Evolutionary conservation across 1,139 yeast species (phyloP), one percentile per base, ranked within the genome.

Genomic region (Candida neerlandica): DNA sequence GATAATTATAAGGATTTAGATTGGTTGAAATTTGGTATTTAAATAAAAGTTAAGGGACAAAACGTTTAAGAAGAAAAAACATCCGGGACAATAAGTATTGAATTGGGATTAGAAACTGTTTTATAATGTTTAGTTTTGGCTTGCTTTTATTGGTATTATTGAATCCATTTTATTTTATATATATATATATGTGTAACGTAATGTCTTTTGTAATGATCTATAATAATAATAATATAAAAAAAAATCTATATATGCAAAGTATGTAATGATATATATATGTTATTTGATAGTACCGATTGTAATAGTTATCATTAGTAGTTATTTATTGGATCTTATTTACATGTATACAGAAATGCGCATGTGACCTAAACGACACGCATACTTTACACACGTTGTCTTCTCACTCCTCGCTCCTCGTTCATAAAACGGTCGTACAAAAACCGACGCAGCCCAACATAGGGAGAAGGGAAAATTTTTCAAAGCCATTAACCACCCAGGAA

Each of bases 21-120:
- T 52, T 76, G 81, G 81, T 65, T 76, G 51, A 75, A 75, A 57
- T 76, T 76, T 58, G 80, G 75, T 51, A 64, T 75, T 16, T 73
- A 62, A 53, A 14, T 15, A 5, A 16, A 14, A 33, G 6, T 5
- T 7, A 9, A 33, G 16, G 9, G 9, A 16, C 14, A n/a, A 16
- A 33, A 2, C 18, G n/a, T n/a, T n/a, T n/a, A n/a, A n/a, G n/a
- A n/a, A n/a, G n/a, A n/a, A n/a, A n/a, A n/a, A n/a, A n/a, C n/a
- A n/a, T 4, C 23, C 27, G 10, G 9, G 27, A 23, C 27, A 23
- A 23, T 23, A 7, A 23, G 2, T 23, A 21, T 21, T 21, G 27
- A 23, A 23, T 23, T 23, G 27, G 7, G 27, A 23, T 23, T 23
- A 23, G 27, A 23, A n/a, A 23, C 27, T 23, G 41, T 34, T 12